phyloP scores from a whole-genome alignment of 768 basidiomycete genomes.

The Dentipellis sp. region DNA sequence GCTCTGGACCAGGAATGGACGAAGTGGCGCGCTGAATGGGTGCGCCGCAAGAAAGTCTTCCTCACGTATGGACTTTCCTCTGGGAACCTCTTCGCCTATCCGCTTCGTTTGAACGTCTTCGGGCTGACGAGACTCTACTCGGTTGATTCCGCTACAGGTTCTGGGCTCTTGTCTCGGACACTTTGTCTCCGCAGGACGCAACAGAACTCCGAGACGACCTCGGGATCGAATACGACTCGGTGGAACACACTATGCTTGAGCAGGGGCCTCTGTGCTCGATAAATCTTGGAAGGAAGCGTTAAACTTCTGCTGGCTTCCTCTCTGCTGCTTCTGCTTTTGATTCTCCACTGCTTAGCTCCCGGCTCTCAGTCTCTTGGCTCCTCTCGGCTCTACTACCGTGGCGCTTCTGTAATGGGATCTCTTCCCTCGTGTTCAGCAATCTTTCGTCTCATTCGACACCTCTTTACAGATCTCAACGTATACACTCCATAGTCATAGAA shows the following conservation, averaged over 20 bases:
- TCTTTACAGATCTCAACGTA: too few species aligned
- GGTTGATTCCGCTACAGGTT: conserved; percentile 44
- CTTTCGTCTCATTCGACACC: too few species aligned
- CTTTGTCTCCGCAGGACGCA: conserved; percentile 57
- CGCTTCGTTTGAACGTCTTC: not conserved
- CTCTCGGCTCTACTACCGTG: too few species aligned
- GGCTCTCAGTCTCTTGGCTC: too few species aligned
- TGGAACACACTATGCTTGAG: conserved; percentile 63
- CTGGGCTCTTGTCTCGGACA: conserved; percentile 64
- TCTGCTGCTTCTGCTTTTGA: too few species aligned
- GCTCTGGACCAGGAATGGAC: conserved; percentile 36
- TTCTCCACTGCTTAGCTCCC: too few species aligned
- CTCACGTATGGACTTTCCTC: conserved; percentile 41
- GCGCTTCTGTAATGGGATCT: too few species aligned
- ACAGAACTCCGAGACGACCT: conserved; percentile 63
- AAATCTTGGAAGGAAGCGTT: not conserved
- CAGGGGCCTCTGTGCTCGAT: conserved; percentile 42
- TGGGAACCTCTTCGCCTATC: not conserved
- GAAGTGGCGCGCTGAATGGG: too few species aligned
- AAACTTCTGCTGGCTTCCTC: too few species aligned
- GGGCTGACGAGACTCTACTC: not conserved
- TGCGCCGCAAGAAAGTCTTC: conserved; percentile 63
- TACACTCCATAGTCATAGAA: too few species aligned
- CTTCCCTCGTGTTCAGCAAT: too few species aligned
- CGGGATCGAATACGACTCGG: conserved; percentile 70